Conservation (phyloP, 345 rosid genomes). For the Atalantia buxifolia region DNA sequence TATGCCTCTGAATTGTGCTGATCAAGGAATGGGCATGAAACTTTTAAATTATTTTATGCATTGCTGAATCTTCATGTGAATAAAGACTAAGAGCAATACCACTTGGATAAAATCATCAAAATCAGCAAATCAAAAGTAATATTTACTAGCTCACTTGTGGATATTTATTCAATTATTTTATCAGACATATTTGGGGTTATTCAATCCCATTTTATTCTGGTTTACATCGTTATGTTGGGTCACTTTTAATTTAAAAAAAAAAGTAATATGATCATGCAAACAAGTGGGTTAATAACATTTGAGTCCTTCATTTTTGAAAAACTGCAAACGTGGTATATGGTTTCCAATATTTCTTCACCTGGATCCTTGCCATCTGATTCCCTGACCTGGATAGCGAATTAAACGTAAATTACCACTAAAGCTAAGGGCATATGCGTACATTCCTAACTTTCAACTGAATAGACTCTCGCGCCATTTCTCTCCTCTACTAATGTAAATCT, state of each 20-base stretch:
- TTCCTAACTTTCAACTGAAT: not conserved
- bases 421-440: slow-evolving; percentile 3
- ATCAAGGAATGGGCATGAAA: not conserved
- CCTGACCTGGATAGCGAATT: not conserved
- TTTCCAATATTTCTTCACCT: not conserved
- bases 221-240: no score
- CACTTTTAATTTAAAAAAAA: no score
- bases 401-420: not conserved
- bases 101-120: not conserved
- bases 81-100: not conserved
- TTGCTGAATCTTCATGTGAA: not conserved
- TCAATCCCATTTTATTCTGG: no score
- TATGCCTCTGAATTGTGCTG: not conserved
- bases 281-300: not conserved
- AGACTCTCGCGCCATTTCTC: not conserved
- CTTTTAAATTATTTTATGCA: not conserved
- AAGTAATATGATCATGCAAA: not conserved
- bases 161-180: no score
- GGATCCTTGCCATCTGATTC: not conserved
- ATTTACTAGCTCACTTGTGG: no score
- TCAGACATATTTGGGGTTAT: no score
- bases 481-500: not conserved
- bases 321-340: no score
- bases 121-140: not conserved
- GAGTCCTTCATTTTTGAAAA: not conserved